phyloP scores from a whole-genome alignment of 2,329 filamentous ascomycete genomes.

The Aspergillus transmontanensis region DNA sequence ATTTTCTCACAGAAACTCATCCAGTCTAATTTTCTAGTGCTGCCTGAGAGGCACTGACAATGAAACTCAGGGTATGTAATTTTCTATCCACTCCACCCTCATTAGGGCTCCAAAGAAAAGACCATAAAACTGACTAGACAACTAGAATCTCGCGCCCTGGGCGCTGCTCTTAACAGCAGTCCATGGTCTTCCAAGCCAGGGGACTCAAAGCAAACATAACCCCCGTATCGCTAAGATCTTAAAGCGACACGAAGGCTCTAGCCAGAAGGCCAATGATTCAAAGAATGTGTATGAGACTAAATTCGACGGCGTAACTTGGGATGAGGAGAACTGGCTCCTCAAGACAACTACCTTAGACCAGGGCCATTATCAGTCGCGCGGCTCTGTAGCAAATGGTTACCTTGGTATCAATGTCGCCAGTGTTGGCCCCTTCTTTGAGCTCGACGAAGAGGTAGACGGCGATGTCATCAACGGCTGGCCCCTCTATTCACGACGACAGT shows the following conservation, averaged over 20 bases:
- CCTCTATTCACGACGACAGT: conserved; percentile 63
- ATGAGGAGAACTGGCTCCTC: conserved; percentile 60
- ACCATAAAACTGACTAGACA: background rate
- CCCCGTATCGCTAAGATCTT: conserved; percentile 25
- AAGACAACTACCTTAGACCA: conserved; percentile 57
- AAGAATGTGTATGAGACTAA: conserved; percentile 49
- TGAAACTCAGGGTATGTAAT: conserved; percentile 17
- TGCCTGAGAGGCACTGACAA: conserved; percentile 10
- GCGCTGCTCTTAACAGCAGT: conserved; percentile 12
- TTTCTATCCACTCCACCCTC: background rate
- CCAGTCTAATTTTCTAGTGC: background rate
- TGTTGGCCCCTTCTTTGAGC: conserved; percentile 65
- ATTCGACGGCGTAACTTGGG: conserved; percentile 59
- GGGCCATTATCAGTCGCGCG: conserved; percentile 63
- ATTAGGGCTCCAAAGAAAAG: background rate
- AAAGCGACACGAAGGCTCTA: conserved; percentile 20
- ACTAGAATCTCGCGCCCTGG: conserved; percentile 12
- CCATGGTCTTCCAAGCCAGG: background rate
- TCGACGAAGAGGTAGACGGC: conserved; percentile 53
- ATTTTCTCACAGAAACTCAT: background rate
- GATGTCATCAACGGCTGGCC: conserved; percentile 69
- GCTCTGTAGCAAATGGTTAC: conserved; percentile 65
- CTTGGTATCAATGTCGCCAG: conserved; percentile 65
- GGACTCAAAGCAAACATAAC: background rate
- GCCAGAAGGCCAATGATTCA: conserved; percentile 12